A percentile compares a stretch with the other conserved stretches of the same genome.
These are phyloP conservation scores for Rhodomyrtus psidioides DNA, from an alignment of 441 rosid species.

Conservation along the genomic window DNA sequence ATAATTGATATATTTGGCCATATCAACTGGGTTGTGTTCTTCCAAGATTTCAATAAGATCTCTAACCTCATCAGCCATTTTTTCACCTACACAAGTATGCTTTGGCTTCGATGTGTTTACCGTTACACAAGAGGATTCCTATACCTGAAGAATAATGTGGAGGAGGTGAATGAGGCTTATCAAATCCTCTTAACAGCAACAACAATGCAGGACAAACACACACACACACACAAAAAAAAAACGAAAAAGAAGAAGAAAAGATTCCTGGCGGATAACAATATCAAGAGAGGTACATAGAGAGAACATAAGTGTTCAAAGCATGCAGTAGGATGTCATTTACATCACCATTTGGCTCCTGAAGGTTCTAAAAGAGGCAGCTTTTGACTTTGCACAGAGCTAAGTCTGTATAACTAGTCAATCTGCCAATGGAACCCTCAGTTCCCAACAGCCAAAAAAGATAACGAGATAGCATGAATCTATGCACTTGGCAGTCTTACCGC, in stretches of 20 bases:
- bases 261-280: slow-evolving; percentile 16
- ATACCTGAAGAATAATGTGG: not conserved
- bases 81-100: not conserved
- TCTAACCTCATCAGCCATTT: slow-evolving; percentile 49
- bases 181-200: not conserved
- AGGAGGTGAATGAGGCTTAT: not conserved
- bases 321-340: not conserved
- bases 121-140: not conserved
- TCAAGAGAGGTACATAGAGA: not conserved
- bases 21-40: slow-evolving; percentile 47
- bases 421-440: not conserved
- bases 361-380: not conserved
- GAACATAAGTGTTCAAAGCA: not conserved
- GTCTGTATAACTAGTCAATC: not conserved
- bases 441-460: not conserved
- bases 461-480: not conserved
- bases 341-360: not conserved
- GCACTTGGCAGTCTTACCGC: not conserved
- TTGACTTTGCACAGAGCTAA: not conserved
- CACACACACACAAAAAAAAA: too few relatives aligned
- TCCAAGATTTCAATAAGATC: slow-evolving; percentile 63
- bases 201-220: not conserved
- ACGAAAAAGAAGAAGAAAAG: slow-evolving; percentile 1
- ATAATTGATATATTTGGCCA: slow-evolving; percentile 51
- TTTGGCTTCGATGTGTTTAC: not conserved